Conservation (phyloP, 495 filamentous ascomycete species). For the Penicillium canescens region DNA sequence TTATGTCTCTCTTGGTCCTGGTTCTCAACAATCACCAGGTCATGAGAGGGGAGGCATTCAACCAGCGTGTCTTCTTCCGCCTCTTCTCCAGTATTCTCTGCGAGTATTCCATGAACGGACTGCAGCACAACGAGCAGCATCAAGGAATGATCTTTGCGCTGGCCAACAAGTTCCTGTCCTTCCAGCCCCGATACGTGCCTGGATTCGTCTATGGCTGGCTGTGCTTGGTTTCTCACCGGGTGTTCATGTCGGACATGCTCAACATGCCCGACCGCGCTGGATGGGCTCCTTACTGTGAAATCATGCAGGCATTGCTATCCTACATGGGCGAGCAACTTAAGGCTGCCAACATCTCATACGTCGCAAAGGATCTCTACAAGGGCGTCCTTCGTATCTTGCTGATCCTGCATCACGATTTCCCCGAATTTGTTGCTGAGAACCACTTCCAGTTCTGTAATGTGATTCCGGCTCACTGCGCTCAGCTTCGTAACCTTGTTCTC, state of each 20-base stretch:
- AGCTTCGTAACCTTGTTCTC: constrained; percentile 86
- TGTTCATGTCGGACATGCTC: constrained; percentile 81
- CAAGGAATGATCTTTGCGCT: constrained; percentile 71
- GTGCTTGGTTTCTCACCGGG: constrained; percentile 75
- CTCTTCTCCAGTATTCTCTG: constrained; percentile 84
- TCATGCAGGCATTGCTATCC: constrained; percentile 71
- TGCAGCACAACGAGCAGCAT: constrained; percentile 56
- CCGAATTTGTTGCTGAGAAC: constrained; percentile 86
- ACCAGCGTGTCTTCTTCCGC: constrained; percentile 86
- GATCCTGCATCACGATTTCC: constrained; percentile 90
- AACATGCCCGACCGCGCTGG: constrained; percentile 66
- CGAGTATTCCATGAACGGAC: constrained; percentile 54
- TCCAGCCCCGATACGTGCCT: constrained; percentile 75
- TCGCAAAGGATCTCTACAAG: constrained; percentile 81
- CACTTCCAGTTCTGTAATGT: constrained; percentile 82
- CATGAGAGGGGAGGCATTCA: constrained; percentile 78
- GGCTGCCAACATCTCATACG: constrained; percentile 62
- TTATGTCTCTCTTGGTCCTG: constrained; percentile 72
- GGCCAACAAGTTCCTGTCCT: constrained; percentile 68
- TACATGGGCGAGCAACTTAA: constrained; percentile 83
- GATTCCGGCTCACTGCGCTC: constrained; percentile 81
- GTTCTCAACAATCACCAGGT: constrained; percentile 84
- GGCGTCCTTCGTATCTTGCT: constrained; percentile 79
- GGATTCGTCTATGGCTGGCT: constrained; percentile 87
- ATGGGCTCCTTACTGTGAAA: constrained; percentile 72